Base-by-base conservation (phyloP, 2,329 filamentous ascomycete genomes). In the Penicillium sp. region DNA sequence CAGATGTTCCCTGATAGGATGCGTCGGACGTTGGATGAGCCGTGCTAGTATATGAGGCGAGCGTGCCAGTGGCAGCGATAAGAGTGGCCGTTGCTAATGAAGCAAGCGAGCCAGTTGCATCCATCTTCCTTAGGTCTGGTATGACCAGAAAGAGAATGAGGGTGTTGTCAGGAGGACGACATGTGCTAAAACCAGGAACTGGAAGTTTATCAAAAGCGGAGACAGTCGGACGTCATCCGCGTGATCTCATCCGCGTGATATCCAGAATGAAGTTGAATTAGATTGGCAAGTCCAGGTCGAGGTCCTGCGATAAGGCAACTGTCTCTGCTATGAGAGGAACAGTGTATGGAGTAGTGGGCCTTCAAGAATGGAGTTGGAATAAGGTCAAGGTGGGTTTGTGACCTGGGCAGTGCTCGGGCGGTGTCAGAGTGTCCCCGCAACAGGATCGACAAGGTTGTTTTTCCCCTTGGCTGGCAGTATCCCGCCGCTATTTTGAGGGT, bases 351-450 rank as follows among this genome's bases (percentile, higher is more conserved):
- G 18, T 31, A 37, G 12, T 9, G 25, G 10, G 16, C 13, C 14
- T 25, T 35, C 33, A 35, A 35, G 3, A 8, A 18, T 18, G 18
- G 25, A 10, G 29, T 18, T 3, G 6, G 12, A 22, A 11, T 10
- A 30, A 19, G 29, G 14, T 27, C 5, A 31, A 29, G n/a, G 8
- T 22, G 36, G 13, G 30, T 44, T 37, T 30, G 25, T 29, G 19
- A 34, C 5, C 22, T 25, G 14, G 34, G 30, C 37, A 33, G 43
- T 33, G 41, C 37, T 33, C 27, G 28, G 56, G 56, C 56, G 56
- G 56, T 59, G 56, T 57, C 56, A 39, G 41, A 10, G 18, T 28
- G 43, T 44, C 56, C 56, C 56, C 56, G 56, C 56, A 58, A 30
- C 41, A 50, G 50, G 54, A 59, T 57, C 54, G 52, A 52, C 54